Conservation (phyloP, 345 rosid genomes). For the Citrus medica region DNA sequence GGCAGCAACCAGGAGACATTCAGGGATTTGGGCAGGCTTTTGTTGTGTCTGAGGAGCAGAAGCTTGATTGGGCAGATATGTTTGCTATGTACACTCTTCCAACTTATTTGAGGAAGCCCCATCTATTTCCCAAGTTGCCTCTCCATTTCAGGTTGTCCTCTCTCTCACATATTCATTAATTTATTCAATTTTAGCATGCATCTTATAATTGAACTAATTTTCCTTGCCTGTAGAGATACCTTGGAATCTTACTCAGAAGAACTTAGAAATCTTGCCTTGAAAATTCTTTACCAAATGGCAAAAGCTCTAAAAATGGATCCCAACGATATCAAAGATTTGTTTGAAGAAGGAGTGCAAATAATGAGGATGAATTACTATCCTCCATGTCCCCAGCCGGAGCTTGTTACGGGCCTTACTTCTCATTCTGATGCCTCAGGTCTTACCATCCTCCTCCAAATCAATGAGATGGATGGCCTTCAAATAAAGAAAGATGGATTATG, state of each 20-base stretch:
- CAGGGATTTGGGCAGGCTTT: neutral
- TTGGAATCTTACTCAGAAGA: slow-evolving; percentile 14
- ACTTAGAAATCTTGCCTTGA: slow-evolving; percentile 7
- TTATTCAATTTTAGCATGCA: neutral
- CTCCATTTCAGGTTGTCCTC: neutral
- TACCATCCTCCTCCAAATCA: slow-evolving; percentile 22
- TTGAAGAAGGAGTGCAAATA: slow-evolving; percentile 10
- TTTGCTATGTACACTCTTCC: neutral
- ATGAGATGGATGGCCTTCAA: slow-evolving; percentile 20
- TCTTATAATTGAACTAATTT: neutral
- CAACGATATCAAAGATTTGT: neutral
- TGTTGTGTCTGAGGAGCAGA: slow-evolving; percentile 7
- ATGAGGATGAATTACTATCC: slow-evolving; percentile 21
- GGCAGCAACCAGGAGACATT: slow-evolving; percentile 6
- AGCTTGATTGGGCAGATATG: neutral
- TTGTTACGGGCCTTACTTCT: slow-evolving; percentile 32
- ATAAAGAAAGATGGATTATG: slow-evolving; percentile 20
- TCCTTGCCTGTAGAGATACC: neutral
- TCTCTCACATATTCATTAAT: too few species aligned
- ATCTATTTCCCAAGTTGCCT: slow-evolving; percentile 18
- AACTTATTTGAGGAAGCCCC: slow-evolving; percentile 1
- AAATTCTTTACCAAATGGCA: slow-evolving; percentile 9
- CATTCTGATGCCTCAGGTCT: slow-evolving; percentile 18
- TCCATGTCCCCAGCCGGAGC: slow-evolving; percentile 37
- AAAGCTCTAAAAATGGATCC: slow-evolving; percentile 15